Conservation (phyloP, 192 early-diverging fungal species). For the Coemansia sp. region DNA sequence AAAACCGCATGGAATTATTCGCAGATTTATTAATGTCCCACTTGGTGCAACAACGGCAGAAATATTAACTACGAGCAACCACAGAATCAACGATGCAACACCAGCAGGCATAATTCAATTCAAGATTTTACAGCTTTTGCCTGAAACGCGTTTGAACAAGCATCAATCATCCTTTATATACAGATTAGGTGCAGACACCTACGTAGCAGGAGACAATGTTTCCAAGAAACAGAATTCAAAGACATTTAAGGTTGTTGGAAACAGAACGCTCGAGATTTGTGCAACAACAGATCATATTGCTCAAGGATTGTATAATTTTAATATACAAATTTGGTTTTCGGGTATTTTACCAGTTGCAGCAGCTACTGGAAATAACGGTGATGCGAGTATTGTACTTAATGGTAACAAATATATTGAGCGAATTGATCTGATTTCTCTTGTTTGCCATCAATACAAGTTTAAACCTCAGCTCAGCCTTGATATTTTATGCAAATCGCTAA, state of each 20-base stretch:
- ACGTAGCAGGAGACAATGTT: slow-evolving; percentile 58
- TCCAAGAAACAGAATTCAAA: slow-evolving; percentile 56
- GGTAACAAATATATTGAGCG: slow-evolving; percentile 61
- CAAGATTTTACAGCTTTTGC: slow-evolving; percentile 72
- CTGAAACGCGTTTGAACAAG: slow-evolving; percentile 64
- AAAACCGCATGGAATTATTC: slow-evolving; percentile 70
- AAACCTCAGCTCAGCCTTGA: slow-evolving; percentile 57
- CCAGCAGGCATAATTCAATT: slow-evolving; percentile 66
- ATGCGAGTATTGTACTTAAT: slow-evolving; percentile 32
- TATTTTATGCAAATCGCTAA: slow-evolving; percentile 62
- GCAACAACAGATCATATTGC: slow-evolving; percentile 86
- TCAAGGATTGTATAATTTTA: slow-evolving; percentile 65
- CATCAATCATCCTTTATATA: slow-evolving; percentile 61
- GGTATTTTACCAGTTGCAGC: slow-evolving; percentile 61
- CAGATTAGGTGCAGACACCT: slow-evolving; percentile 60
- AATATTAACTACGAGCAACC: slow-evolving; percentile 35
- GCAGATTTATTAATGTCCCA: slow-evolving; percentile 83
- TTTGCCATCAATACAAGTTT: slow-evolving; percentile 73
- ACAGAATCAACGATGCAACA: slow-evolving; percentile 21
- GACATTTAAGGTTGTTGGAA: slow-evolving; percentile 64
- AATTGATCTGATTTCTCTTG: slow-evolving; percentile 65
- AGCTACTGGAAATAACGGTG: slow-evolving; percentile 16
- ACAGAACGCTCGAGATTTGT: slow-evolving; percentile 76
- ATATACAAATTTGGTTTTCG: slow-evolving; percentile 72
- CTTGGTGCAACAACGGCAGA: slow-evolving; percentile 72